Base-by-base conservation (phyloP, 2,329 filamentous ascomycete species). In the Cercospora sp. region DNA sequence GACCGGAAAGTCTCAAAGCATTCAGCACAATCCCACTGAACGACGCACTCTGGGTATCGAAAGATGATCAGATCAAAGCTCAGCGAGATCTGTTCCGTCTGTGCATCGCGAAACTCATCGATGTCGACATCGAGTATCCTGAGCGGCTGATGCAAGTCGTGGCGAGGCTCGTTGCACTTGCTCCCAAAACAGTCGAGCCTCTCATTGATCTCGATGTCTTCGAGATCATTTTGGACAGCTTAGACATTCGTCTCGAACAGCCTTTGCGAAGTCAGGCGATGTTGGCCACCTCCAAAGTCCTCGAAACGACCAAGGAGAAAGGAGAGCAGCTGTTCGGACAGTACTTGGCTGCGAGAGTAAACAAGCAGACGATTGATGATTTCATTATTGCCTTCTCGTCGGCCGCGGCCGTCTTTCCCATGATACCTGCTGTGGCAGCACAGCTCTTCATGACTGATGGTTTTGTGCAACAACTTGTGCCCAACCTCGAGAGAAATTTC, bases 361-460 rank as follows among this genome's bases (percentile, higher is more conserved):
- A 86, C 72, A 89, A 90, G 70, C 89, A 89, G 63, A 94, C 91
- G 26, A 92, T 93, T 71, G 94, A 97, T 75, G 92, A 96, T 79
- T 88, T 96, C 72, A 92, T 97, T 64, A 85, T 95, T 60, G 94
- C 94, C 5, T 98, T 97, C 78, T 98, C 94, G 63, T 93, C 94
- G n/a, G 93, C 93, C 5, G 89, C 93, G 1, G 88, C 90, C 23
- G 87, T 96, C 8, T 99, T 99, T 77, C 94, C 95, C 1, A 87
- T 99, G 63, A 88, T 92, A 2, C 91, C 93, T 3, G 87, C 90
- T 65, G 86, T 92, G 53, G 92, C 90, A 1, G 86, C 92, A 3
- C 85, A 89, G 67, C 84, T 98, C 42, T 97, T 99, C 78, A 86
- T 98, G 66, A 93, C 89, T 39, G 92, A 97, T 72, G 92, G 92